These are phyloP conservation scores for Serendipita vermifera DNA, from an alignment of 768 basidiomycete species.

Conservation along the genomic window DNA sequence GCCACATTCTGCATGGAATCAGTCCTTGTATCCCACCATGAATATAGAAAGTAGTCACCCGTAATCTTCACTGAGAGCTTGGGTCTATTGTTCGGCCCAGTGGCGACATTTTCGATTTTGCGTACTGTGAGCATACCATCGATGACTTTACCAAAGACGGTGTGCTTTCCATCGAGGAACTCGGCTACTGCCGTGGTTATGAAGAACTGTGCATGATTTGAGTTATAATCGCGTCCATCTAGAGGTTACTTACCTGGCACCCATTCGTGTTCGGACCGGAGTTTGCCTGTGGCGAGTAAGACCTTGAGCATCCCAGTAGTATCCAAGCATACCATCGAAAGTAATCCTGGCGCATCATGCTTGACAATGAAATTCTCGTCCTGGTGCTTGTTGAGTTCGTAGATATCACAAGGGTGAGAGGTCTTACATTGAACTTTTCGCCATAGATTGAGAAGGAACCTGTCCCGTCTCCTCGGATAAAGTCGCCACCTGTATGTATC, in stretches of 20 bases:
- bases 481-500: conserved; percentile 66
- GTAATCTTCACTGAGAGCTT: conserved; percentile 81
- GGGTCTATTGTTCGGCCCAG: conserved; percentile 78
- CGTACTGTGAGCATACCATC: conserved; percentile 33
- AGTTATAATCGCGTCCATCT: neutral
- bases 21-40: conserved; percentile 30
- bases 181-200: conserved; percentile 91
- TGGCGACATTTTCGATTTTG: conserved; percentile 85
- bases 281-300: conserved; percentile 52
- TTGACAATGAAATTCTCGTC: conserved; percentile 94
- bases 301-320: neutral
- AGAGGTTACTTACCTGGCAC: conserved; percentile 45
- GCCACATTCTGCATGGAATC: conserved; percentile 34
- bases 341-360: conserved; percentile 69
- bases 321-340: conserved; percentile 66
- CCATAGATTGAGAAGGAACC: conserved; percentile 97
- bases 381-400: conserved; percentile 31
- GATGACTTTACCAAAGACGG: conserved; percentile 61
- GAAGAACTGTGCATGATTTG: conserved; percentile 56
- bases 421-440: conserved; percentile 72
- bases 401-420: neutral
- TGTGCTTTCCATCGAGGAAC: conserved; percentile 90
- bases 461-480: conserved; percentile 87
- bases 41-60: conserved; percentile 35
- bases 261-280: conserved; percentile 92